phyloP scores from a whole-genome alignment of 1,284 basidiomycete genomes.

The Trametes pubescens region DNA sequence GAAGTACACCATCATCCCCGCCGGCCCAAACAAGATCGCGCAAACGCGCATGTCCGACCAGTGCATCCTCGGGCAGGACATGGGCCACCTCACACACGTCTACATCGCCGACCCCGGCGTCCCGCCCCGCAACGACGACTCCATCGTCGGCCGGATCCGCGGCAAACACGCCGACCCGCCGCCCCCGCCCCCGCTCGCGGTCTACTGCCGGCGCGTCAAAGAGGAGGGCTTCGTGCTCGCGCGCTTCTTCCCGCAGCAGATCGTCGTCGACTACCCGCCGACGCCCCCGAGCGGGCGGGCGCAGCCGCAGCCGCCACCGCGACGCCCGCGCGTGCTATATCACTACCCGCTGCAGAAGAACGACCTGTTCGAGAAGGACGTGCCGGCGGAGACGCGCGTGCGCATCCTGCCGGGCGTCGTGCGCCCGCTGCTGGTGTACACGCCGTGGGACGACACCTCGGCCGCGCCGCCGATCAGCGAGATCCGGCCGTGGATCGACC shows the following conservation, averaged over 20 bases:
- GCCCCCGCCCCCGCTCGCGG: conserved; percentile 23
- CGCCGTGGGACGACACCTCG: conserved; percentile 33
- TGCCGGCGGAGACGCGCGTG: conserved; percentile 20
- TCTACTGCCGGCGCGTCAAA: conserved; percentile 14
- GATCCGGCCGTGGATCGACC: conserved; percentile 26
- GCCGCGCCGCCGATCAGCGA: conserved; percentile 22
- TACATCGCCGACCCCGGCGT: conserved; percentile 60
- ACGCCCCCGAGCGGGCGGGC: conserved; percentile 10
- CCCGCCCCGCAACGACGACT: conserved; percentile 44
- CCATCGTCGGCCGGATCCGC: conserved; percentile 42
- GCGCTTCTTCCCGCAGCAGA: conserved; percentile 34
- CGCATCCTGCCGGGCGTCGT: conserved; percentile 56
- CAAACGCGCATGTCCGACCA: conserved; percentile 28
- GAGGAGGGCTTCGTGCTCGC: conserved; percentile 28
- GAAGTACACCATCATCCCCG: conserved; percentile 29
- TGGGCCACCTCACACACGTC: conserved; percentile 41
- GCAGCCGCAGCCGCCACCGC: neutral
- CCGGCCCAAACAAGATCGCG: conserved; percentile 4
- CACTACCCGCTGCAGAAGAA: conserved; percentile 3
- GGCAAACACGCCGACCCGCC: conserved; percentile 21
- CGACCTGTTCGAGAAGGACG: conserved; percentile 1
- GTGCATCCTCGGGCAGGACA: conserved; percentile 1
- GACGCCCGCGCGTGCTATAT: conserved; percentile 5
- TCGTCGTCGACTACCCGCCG: conserved; percentile 18
- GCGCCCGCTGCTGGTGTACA: conserved; percentile 58